These are phyloP conservation scores for Fraxinus pennsylvanica DNA, from an alignment of 257 asterid genomes.

Conservation along the genomic window DNA sequence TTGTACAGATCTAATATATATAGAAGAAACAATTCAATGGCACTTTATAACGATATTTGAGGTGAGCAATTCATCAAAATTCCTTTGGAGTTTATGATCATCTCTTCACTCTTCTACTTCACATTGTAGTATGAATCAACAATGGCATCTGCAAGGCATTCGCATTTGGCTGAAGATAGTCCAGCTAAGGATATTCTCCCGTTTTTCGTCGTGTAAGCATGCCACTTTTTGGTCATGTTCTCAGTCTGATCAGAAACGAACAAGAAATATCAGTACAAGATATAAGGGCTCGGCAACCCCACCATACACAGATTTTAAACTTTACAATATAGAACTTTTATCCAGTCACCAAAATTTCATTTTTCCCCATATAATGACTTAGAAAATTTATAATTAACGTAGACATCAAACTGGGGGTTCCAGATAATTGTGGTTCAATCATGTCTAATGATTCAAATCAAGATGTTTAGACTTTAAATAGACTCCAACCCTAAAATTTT, in stretches of 20 bases:
- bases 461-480: too few species aligned
- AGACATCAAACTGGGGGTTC: too few species aligned
- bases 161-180: conserved; percentile 83
- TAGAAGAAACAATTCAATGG: background rate
- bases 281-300: too few species aligned
- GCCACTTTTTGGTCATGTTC: conserved; percentile 92
- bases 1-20: background rate
- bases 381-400: too few species aligned
- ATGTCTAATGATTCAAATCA: too few species aligned
- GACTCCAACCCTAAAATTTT: too few species aligned
- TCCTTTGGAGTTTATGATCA: background rate
- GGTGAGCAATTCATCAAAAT: background rate
- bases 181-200: conserved; percentile 98
- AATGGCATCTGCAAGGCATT: conserved; percentile 94
- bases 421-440: too few species aligned
- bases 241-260: conserved; percentile 25
- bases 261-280: too few species aligned
- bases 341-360: too few species aligned
- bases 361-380: too few species aligned
- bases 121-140: conserved; percentile 83
- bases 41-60: background rate
- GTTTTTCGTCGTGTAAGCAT: conserved; percentile 79
- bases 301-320: too few species aligned
- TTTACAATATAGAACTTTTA: too few species aligned
- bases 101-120: conserved; percentile 30